Conservation (phyloP, 2,329 filamentous ascomycete genomes). For the Dactylellina sp. region DNA sequence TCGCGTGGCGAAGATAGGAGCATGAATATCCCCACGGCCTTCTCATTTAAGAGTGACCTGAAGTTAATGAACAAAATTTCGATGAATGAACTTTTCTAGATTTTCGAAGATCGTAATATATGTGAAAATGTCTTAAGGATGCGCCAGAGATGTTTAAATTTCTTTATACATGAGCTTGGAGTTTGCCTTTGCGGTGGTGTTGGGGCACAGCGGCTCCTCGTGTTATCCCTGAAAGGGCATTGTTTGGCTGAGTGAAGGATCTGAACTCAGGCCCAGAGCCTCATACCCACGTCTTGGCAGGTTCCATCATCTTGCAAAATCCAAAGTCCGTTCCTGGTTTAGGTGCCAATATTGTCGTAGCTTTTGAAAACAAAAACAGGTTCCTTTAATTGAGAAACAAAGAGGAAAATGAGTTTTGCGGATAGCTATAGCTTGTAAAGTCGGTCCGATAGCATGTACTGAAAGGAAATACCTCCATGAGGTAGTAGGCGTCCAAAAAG, state of each 20-base stretch:
- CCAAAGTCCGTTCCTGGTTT: background rate
- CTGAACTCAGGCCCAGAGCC: background rate
- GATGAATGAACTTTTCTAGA: constrained; percentile 8
- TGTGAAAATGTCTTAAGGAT: background rate
- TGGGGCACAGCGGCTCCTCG: too few species aligned
- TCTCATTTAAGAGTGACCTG: constrained; percentile 3
- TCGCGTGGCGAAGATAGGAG: background rate
- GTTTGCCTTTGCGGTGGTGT: too few species aligned
- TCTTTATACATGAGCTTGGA: too few species aligned
- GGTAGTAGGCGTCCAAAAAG: constrained; percentile 6
- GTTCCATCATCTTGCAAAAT: background rate
- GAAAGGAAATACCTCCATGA: background rate
- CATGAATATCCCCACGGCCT: constrained; percentile 19
- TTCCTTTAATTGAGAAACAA: too few species aligned
- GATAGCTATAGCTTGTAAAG: too few species aligned
- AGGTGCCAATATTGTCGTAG: background rate
- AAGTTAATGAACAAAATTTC: constrained; percentile 24
- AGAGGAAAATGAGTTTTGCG: too few species aligned
- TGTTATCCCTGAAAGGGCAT: too few species aligned
- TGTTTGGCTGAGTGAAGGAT: background rate
- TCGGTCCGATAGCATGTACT: too few species aligned
- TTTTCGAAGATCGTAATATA: background rate
- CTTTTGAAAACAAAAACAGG: too few species aligned
- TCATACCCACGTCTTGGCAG: background rate
- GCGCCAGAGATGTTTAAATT: too few species aligned